Conservation (phyloP, 2,329 filamentous ascomycete species). For the Fusarium ramigenum region DNA sequence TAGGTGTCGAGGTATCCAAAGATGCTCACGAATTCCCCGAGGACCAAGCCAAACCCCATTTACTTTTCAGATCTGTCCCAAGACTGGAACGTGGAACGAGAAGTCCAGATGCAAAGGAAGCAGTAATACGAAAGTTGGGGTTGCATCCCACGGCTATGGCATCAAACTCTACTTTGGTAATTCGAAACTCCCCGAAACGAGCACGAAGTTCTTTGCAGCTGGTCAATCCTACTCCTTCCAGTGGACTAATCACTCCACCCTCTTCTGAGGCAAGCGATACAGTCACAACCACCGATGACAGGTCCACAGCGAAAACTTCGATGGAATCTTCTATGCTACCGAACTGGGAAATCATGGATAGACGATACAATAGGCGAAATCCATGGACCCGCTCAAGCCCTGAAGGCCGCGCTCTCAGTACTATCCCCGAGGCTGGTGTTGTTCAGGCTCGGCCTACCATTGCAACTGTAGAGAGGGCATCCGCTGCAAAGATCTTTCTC, state of each 20-base stretch:
- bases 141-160: slow-evolving; percentile 37
- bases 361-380: slow-evolving; percentile 44
- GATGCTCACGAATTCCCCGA: background rate
- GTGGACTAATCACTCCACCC: slow-evolving; percentile 34
- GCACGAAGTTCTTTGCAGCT: slow-evolving; percentile 42
- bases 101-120: slow-evolving; percentile 34
- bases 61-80: background rate
- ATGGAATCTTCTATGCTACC: slow-evolving; percentile 45
- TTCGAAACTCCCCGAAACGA: slow-evolving; percentile 34
- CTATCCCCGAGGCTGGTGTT: slow-evolving; percentile 47
- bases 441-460: slow-evolving; percentile 48
- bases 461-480: slow-evolving; percentile 77
- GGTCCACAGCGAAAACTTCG: slow-evolving; percentile 48
- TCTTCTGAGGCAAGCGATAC: slow-evolving; percentile 44
- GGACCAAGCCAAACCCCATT: slow-evolving; percentile 3
- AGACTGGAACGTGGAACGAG: slow-evolving; percentile 23
- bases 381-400: slow-evolving; percentile 51
- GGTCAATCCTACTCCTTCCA: slow-evolving; percentile 24
- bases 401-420: slow-evolving; percentile 47
- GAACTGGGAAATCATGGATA: slow-evolving; percentile 35
- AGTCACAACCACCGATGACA: slow-evolving; percentile 36
- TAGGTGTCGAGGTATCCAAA: slow-evolving; percentile 41
- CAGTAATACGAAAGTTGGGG: slow-evolving; percentile 41
- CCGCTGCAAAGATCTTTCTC: slow-evolving; percentile 85
- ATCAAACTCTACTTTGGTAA: slow-evolving; percentile 45